A percentile compares a stretch with the other conserved stretches of the same genome.
phyloP scores from a whole-genome alignment of 163 green algal species.

The Coccomyxa subellipsoidea region DNA sequence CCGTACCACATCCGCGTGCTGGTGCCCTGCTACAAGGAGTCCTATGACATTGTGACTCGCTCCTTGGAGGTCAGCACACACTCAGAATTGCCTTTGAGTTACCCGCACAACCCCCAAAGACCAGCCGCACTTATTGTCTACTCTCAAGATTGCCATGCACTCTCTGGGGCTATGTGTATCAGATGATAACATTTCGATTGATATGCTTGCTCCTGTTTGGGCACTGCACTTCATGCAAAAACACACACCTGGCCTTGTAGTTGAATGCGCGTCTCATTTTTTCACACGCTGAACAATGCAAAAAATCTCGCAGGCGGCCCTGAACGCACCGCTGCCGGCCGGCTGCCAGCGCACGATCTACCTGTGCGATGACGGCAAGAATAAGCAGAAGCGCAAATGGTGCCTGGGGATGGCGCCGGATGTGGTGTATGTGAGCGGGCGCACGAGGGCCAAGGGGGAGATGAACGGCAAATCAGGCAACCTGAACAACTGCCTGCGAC shows the following conservation, averaged over 20 bases:
- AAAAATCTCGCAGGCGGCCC: conserved; percentile 20
- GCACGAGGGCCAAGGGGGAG: conserved; percentile 46
- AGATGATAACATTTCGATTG: too few species aligned
- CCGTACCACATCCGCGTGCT: conserved; percentile 65
- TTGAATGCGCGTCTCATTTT: too few species aligned
- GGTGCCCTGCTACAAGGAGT: conserved; percentile 83
- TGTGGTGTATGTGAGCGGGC: conserved; percentile 46
- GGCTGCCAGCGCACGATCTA: conserved; percentile 53
- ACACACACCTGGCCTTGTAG: too few species aligned
- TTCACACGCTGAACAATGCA: too few species aligned
- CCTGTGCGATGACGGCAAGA: conserved; percentile 71
- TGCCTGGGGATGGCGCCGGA: neutral
- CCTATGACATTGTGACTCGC: conserved; percentile 54
- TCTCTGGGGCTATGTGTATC: too few species aligned
- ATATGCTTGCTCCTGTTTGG: too few species aligned
- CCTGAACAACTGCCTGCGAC: conserved; percentile 52
- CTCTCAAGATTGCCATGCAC: too few species aligned
- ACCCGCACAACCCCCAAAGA: too few species aligned
- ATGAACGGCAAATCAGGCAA: conserved; percentile 68
- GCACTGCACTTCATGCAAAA: too few species aligned
- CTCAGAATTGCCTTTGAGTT: too few species aligned
- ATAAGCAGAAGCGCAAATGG: conserved; percentile 55
- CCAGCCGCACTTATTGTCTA: too few species aligned
- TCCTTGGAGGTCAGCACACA: neutral
- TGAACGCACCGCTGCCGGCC: conserved; percentile 22